Evolutionary conservation across 139 green algal species (phyloP).

Genomic region (Chlorella sp.): DNA sequence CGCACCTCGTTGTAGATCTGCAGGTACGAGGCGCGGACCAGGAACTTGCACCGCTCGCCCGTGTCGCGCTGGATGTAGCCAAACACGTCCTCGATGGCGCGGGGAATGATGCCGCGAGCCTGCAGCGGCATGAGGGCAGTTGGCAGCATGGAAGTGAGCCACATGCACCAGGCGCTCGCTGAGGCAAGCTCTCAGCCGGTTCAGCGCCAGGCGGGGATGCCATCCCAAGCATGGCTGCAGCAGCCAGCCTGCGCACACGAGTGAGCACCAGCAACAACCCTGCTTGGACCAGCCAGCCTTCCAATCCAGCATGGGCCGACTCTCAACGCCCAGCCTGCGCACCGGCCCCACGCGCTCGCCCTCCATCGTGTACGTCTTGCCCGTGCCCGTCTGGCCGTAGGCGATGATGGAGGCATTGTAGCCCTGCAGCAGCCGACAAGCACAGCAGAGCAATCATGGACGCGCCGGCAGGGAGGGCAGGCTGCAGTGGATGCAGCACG

Average conservation of each 20-base stretch:
- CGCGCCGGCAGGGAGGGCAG: not conserved
- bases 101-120: constrained; percentile 88
- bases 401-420: constrained; percentile 95
- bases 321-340: too few relatives aligned
- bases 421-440: constrained; percentile 55
- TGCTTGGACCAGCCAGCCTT: too few relatives aligned
- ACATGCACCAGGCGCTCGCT: too few relatives aligned
- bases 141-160: too few relatives aligned
- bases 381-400: constrained; percentile 87
- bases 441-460: not conserved
- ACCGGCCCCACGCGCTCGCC: constrained; percentile 57
- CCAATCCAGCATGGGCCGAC: too few relatives aligned
- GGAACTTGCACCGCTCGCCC: constrained; percentile 80
- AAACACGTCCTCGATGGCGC: constrained; percentile 96
- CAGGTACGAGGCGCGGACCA: constrained; percentile 93
- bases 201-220: too few relatives aligned
- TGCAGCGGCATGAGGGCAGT: too few relatives aligned
- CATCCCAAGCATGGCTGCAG: too few relatives aligned
- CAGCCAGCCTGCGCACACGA: too few relatives aligned
- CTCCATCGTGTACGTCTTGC: constrained; percentile 96
- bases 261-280: too few relatives aligned
- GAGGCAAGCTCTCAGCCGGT: too few relatives aligned
- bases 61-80: constrained; percentile 86
- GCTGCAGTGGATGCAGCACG: not conserved
- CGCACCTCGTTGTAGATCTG: constrained; percentile 98